Conservation (phyloP, 345 rosid genomes). For the Hibiscus trionum region DNA sequence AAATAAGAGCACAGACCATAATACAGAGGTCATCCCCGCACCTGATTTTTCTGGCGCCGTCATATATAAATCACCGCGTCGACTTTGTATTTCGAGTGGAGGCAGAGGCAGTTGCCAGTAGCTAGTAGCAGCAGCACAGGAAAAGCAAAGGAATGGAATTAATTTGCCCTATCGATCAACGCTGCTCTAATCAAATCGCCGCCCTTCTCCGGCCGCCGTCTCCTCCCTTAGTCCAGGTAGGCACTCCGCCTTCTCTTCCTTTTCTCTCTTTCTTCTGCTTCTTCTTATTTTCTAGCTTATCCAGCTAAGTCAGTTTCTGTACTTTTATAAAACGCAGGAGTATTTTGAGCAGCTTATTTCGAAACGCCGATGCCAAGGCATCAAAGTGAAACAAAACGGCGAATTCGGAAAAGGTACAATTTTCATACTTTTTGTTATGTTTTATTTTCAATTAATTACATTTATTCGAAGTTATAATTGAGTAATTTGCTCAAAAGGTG, state of each 20-base stretch:
- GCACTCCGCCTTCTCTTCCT: not conserved
- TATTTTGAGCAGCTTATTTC: conserved; percentile 55
- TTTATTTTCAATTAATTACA: not conserved
- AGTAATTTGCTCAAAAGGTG: conserved; percentile 37
- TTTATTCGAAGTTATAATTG: not conserved
- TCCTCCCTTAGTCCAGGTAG: conserved; percentile 53
- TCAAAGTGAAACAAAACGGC: conserved; percentile 43
- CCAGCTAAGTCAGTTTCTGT: not conserved
- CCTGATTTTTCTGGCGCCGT: not conserved
- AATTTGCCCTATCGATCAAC: conserved; percentile 31
- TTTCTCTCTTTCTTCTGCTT: not conserved
- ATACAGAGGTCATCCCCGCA: not conserved
- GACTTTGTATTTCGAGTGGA: not conserved
- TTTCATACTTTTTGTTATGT: not conserved
- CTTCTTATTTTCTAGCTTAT: not conserved
- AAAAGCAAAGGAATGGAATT: conserved; percentile 35
- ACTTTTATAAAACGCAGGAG: conserved; percentile 36
- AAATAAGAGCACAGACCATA: not conserved
- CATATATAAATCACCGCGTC: not conserved
- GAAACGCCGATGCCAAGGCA: conserved; percentile 33
- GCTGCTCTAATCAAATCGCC: conserved; percentile 39
- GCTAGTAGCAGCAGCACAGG: not conserved
- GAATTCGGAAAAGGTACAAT: conserved; percentile 51
- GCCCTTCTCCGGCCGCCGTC: conserved; percentile 60
- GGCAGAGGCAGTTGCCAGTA: not conserved